Evolutionary conservation across 2,329 filamentous ascomycete species (phyloP), one percentile per base, ranked within the genome.

Genomic region (Bretziella fagacearum): DNA sequence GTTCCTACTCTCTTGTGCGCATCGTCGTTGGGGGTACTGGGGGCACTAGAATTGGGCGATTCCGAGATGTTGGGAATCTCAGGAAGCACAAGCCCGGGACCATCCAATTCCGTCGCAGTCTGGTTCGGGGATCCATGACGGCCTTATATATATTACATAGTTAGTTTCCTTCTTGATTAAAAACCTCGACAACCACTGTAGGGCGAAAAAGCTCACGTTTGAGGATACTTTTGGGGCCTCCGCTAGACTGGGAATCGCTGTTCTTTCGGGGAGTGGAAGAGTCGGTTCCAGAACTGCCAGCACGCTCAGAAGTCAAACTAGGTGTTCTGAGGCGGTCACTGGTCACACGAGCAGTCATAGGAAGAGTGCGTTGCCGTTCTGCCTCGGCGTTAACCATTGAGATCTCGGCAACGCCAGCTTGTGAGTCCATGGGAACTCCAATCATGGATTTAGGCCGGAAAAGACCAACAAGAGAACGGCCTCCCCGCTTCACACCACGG

Each of bases 381-480:
- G 89, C 91, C 63, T 98, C 91, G 3, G 91, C 86, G 6, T 84
- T 96, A 44, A 98, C 81, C 77, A 94, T 93, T 0, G 91, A 93
- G 1, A 98, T 83, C 52, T 86, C 74, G n/a, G 84, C 83, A 42
- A 48, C 41, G 23, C 49, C 49, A 5, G 18, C n/a, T 13, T 26
- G n/a, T 51, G 83, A 73, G 56, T 80, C 84, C 4, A 74, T 77
- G 57, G 84, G 76, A 17, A 81, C 77, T 26, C 85, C 87, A 55
- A 89, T 74, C 13, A 93, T 71, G 1, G 89, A 96, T 62, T 96
- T 98, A 0, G 91, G 89, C 52, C 91, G 74, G 67, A 98, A 98
- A 6, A 98, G 70, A 22, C 91, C 91, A 54, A 93, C 93, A 46
- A 98, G 74, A 20, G 87, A 95, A 41, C 87, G 75, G 15, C 81